Percentiles rank a stretch among this genome's conserved stretches.
These are phyloP conservation scores for Penicillium egyptiacum DNA, from an alignment of 495 filamentous ascomycete species.

Conservation along the genomic window DNA sequence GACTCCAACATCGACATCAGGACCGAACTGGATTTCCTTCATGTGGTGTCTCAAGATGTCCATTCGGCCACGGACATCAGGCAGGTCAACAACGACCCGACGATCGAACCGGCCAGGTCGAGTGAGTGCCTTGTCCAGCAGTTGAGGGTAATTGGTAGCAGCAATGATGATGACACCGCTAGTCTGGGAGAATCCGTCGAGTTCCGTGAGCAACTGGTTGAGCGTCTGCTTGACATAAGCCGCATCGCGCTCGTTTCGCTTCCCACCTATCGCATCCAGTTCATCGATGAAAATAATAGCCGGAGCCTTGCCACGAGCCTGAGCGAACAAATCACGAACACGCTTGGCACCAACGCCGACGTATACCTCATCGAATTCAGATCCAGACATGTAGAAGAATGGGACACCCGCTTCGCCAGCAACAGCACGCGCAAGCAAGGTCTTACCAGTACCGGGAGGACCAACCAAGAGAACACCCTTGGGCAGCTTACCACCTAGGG, in stretches of 20 bases:
- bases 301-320: constrained; percentile 84
- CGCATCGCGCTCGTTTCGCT: constrained; percentile 88
- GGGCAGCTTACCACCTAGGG: constrained; percentile 90
- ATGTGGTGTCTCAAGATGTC: constrained; percentile 90
- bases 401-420: constrained; percentile 96
- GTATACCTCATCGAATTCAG: constrained; percentile 97
- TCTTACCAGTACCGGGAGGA: constrained; percentile 96
- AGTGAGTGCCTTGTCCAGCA: constrained; percentile 91
- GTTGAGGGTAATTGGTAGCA: constrained; percentile 92
- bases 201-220: constrained; percentile 96
- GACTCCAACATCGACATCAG: constrained; percentile 76
- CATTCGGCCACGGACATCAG: constrained; percentile 92
- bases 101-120: constrained; percentile 95
- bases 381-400: constrained; percentile 99
- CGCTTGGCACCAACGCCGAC: constrained; percentile 98
- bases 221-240: constrained; percentile 97
- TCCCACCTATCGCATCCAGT: constrained; percentile 91
- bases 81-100: constrained; percentile 81
- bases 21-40: constrained; percentile 74
- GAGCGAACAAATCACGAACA: constrained; percentile 90
- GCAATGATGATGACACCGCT: constrained; percentile 92
- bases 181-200: constrained; percentile 94
- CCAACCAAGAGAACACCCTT: constrained; percentile 96
- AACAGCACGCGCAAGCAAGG: constrained; percentile 92
- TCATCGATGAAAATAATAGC: constrained; percentile 99